These are phyloP conservation scores for Solanum sparsipilum DNA, from an alignment of 257 asterid species.

Conservation along the genomic window DNA sequence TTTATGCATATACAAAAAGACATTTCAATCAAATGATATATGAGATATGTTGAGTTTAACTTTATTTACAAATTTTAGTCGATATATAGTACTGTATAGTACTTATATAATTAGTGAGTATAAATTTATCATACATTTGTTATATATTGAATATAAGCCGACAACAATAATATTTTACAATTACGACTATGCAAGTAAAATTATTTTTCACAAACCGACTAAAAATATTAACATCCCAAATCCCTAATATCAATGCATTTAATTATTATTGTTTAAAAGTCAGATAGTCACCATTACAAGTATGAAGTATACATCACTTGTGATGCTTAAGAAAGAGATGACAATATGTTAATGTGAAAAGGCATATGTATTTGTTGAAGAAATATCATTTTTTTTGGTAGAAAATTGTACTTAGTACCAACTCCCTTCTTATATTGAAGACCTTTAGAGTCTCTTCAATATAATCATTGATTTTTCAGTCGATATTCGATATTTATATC, in stretches of 20 bases:
- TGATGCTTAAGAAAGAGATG: background rate
- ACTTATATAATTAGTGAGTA: background rate
- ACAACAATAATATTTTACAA: background rate
- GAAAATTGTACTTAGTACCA: background rate
- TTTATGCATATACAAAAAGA: background rate
- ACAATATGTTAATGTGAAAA: background rate
- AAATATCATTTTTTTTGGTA: background rate
- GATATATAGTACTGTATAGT: background rate
- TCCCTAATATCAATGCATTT: background rate
- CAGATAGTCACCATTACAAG: background rate
- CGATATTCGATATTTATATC: background rate
- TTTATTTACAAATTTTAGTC: background rate
- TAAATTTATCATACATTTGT: background rate
- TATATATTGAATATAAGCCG: background rate
- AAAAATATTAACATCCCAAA: background rate
- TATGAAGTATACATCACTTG: background rate
- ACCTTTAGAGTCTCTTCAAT: background rate
- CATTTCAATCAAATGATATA: background rate
- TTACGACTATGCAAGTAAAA: background rate
- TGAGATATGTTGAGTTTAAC: background rate
- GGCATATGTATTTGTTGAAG: background rate
- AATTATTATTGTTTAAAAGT: background rate
- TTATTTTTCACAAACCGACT: background rate
- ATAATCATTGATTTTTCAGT: fast-evolving
- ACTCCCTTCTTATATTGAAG: background rate